Conservation (phyloP, 1,284 basidiomycete species). For the Rhodotorula sp. region DNA sequence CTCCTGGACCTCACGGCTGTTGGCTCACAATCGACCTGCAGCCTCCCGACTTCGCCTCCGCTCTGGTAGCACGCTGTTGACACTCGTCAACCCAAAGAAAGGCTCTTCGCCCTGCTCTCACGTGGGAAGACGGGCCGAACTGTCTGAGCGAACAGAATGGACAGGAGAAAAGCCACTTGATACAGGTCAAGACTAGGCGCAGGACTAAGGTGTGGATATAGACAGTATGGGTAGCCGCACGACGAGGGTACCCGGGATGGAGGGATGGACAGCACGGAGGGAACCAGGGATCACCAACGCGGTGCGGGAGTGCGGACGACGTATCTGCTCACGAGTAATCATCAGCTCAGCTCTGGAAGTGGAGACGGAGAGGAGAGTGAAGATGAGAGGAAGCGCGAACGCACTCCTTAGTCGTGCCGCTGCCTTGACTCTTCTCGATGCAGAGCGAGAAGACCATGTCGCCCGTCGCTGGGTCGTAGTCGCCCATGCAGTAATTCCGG, state of each 20-base stretch:
- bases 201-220: background rate
- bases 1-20: too few relatives aligned
- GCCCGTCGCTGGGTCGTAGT: slow-evolving; percentile 60
- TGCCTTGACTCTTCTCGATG: slow-evolving; percentile 74
- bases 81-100: too few relatives aligned
- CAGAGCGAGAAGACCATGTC: slow-evolving; percentile 82
- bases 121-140: too few relatives aligned
- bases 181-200: background rate
- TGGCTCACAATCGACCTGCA: too few relatives aligned
- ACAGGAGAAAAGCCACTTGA: background rate
- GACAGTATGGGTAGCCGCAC: background rate
- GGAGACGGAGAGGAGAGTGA: too few relatives aligned
- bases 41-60: too few relatives aligned
- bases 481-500: slow-evolving; percentile 84
- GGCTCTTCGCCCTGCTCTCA: too few relatives aligned
- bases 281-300: slow-evolving; percentile 7
- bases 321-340: slow-evolving; percentile 48
- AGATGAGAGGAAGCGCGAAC: background rate
- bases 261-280: background rate
- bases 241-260: background rate
- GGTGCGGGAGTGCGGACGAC: slow-evolving; percentile 24
- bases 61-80: too few relatives aligned
- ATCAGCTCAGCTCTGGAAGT: too few relatives aligned
- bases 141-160: too few relatives aligned
- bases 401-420: slow-evolving; percentile 66